Evolutionary conservation across 2,329 filamentous ascomycete species (phyloP).

Genomic region (Drechslerella stenobrocha): DNA sequence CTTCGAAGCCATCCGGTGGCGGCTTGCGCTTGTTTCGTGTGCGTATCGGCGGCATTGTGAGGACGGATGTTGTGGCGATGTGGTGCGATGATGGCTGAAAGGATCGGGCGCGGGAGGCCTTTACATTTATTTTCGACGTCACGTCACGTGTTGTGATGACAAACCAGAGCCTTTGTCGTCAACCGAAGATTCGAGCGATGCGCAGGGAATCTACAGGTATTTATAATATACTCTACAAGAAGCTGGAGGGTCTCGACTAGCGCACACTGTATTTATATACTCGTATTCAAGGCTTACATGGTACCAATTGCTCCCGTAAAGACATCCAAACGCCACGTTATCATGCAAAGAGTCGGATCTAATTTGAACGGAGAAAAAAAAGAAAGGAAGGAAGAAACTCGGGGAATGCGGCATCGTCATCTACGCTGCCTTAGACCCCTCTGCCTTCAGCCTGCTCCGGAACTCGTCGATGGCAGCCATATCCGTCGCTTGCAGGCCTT

Average conservation of each 20-base stretch:
- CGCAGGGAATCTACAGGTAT: too few species aligned
- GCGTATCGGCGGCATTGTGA: conserved; percentile 73
- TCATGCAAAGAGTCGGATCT: too few species aligned
- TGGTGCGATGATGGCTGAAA: conserved; percentile 17
- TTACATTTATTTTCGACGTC: conserved; percentile 44
- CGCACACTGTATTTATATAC: too few species aligned
- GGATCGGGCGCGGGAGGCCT: conserved; percentile 45
- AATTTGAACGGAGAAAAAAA: neutral
- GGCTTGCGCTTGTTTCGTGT: conserved; percentile 76
- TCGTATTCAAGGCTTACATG: too few species aligned
- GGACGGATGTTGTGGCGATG: conserved; percentile 19
- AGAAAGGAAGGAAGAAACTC: neutral
- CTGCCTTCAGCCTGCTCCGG: conserved; percentile 68
- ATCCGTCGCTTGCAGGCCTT: conserved; percentile 74
- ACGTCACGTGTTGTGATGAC: conserved; percentile 20
- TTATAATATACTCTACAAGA: too few species aligned
- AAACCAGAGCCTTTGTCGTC: too few species aligned
- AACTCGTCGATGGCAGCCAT: conserved; percentile 84
- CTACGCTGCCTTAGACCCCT: conserved; percentile 49
- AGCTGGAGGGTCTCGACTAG: too few species aligned
- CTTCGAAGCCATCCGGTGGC: conserved; percentile 81
- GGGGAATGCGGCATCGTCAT: too few species aligned
- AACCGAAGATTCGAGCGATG: too few species aligned
- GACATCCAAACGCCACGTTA: too few species aligned
- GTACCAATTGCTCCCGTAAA: too few species aligned